Evolutionary conservation across 192 early-diverging fungal genomes (phyloP).

Genomic region (Coemansia sp.): DNA sequence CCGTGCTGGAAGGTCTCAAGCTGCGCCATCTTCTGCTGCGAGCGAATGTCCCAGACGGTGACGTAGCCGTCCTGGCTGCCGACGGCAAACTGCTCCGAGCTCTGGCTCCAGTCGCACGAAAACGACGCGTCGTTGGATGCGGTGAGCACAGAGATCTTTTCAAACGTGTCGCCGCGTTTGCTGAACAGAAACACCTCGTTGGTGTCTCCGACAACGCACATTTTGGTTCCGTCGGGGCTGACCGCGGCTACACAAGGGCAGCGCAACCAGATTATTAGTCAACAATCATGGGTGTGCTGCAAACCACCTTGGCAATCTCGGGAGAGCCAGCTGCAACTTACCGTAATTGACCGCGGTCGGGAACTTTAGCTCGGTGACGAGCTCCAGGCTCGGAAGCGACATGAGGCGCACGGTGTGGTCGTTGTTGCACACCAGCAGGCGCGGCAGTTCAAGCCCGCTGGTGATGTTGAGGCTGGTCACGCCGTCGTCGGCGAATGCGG

Average conservation of each 20-base stretch:
- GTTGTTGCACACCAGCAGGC: slow-evolving; percentile 89
- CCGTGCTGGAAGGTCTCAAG: slow-evolving; percentile 73
- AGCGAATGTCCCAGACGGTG: slow-evolving; percentile 87
- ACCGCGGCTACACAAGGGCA: slow-evolving; percentile 56
- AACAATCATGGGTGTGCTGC: not conserved
- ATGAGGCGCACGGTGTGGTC: slow-evolving; percentile 90
- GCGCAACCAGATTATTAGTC: too few species aligned
- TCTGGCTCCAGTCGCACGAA: slow-evolving; percentile 92
- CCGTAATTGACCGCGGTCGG: slow-evolving; percentile 88
- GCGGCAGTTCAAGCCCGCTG: slow-evolving; percentile 49
- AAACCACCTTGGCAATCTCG: not conserved
- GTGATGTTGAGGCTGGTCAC: slow-evolving; percentile 81
- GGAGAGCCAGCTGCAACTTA: slow-evolving; percentile 49
- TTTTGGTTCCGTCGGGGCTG: slow-evolving; percentile 85
- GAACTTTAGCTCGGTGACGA: slow-evolving; percentile 71
- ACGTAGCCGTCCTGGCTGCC: slow-evolving; percentile 92
- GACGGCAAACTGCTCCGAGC: slow-evolving; percentile 91
- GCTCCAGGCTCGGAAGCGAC: slow-evolving; percentile 72
- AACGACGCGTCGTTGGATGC: slow-evolving; percentile 84
- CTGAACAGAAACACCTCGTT: slow-evolving; percentile 83
- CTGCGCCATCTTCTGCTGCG: slow-evolving; percentile 64
- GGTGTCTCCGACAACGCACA: slow-evolving; percentile 91
- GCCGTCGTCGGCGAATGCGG: slow-evolving; percentile 58
- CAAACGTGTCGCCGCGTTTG: slow-evolving; percentile 64
- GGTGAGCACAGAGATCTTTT: slow-evolving; percentile 66